Conservation (phyloP, 257 asterid species). For the Solanum chaucha region DNA sequence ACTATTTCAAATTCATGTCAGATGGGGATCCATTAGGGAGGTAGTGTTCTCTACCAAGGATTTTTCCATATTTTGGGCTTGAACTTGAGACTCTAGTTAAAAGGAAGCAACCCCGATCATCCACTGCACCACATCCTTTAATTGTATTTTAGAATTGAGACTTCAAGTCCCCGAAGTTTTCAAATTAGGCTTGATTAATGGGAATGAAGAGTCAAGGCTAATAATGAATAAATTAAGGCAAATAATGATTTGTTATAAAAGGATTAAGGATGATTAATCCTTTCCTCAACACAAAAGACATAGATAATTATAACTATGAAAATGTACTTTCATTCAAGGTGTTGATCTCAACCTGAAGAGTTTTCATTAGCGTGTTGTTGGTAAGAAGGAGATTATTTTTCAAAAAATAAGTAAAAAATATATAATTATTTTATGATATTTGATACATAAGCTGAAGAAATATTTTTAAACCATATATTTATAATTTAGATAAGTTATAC, state of each 20-base stretch:
- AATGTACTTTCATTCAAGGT: neutral
- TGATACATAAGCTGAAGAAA: neutral
- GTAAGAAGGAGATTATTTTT: neutral
- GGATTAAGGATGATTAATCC: neutral
- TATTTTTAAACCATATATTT: neutral
- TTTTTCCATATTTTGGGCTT: rapidly evolving
- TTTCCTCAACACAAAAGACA: neutral
- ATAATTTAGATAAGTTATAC: neutral
- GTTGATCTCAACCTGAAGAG: neutral
- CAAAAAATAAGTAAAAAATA: neutral
- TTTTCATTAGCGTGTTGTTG: neutral
- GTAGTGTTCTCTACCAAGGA: too few relatives aligned
- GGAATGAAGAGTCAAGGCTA: neutral
- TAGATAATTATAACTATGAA: neutral
- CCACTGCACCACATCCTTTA: too few relatives aligned
- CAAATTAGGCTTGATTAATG: too few relatives aligned
- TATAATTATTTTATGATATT: too few relatives aligned
- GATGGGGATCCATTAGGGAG: neutral
- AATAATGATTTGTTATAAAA: neutral
- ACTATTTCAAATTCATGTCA: too few relatives aligned
- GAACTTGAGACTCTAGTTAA: neutral
- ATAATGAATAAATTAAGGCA: too few relatives aligned
- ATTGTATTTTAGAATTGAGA: neutral
- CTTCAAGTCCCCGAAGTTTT: rapidly evolving
- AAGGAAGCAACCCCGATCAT: rapidly evolving